Base-by-base conservation (phyloP, 805 yeast species). In the Cyberlindnera xylosilytica region DNA sequence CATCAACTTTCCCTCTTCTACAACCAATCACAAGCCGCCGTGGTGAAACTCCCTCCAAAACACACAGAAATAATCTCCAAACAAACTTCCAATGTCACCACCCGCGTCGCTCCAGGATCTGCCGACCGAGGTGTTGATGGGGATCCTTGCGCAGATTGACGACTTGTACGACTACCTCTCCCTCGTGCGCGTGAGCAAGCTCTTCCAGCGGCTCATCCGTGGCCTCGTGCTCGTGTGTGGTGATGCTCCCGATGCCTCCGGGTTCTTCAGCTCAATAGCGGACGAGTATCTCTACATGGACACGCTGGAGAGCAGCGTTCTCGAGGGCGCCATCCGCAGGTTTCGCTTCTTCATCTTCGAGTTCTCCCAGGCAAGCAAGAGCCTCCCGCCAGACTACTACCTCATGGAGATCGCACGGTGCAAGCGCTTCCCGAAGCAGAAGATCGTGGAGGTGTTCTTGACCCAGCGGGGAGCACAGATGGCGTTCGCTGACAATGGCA, bases 51-150 rank as follows among this genome's bases (percentile, higher is more conserved):
- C 15, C 13, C 15, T 12, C 15, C 30, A n/a, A 27, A 27, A 16
- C 8, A 12, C 32, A n/a, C 29, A n/a, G 32, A 27, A 11, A n/a
- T n/a, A n/a, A n/a, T n/a, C n/a, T n/a, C n/a, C n/a, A n/a, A n/a
- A n/a, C n/a, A n/a, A n/a, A n/a, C n/a, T n/a, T n/a, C n/a, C n/a
- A 13, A 35, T 34, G 39, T 26, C 10, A 10, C 4, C n/a, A n/a
- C 38, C 15, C 10, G 10, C 18, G 17, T 38, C 42, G n/a, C 36
- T 48, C 2, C 36, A 42, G 12, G 52, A 39, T 15, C 50, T 56
- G 6, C 60, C 60, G 20, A 40, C 35, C 16, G 60, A 54, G 42
- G 16, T 51, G 0, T 43, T 56, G 4, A n/a, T 40, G 3, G 34
- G 45, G 39, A 39, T 56, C 11, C 22, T 54, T 9, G 23, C 24